phyloP scores from a whole-genome alignment of 306 rosid species.

The Citrullus colocynthis region DNA sequence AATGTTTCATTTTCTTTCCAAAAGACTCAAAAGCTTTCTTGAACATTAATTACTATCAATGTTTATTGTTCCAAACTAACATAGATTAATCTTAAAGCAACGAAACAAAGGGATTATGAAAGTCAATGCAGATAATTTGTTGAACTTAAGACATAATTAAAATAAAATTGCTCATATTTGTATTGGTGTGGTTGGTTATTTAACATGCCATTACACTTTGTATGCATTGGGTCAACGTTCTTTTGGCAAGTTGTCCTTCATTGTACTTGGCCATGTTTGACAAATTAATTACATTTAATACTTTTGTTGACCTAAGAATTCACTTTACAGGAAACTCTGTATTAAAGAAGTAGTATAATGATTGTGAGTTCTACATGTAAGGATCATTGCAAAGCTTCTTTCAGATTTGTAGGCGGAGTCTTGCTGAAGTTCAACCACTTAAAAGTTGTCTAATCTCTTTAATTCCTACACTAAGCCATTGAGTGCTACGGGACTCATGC shows the following conservation, averaged over 20 bases:
- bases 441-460: too few relatives aligned
- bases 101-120: background rate
- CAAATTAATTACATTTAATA: background rate
- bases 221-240: background rate
- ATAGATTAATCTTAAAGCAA: background rate
- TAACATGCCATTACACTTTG: background rate
- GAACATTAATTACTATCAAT: background rate
- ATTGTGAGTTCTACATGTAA: background rate
- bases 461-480: background rate
- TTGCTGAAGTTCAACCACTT: background rate
- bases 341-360: background rate
- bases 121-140: background rate
- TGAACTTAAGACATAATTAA: background rate
- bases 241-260: background rate
- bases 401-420: background rate
- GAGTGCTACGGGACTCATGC: too few relatives aligned
- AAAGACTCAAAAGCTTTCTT: background rate
- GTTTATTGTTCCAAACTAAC: background rate
- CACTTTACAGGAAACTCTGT: background rate
- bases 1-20: background rate
- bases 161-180: background rate
- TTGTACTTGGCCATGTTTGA: background rate
- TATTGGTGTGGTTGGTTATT: too few relatives aligned
- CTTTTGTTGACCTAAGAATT: background rate
- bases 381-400: background rate